These are phyloP conservation scores for Entomophthora muscae DNA, from an alignment of 371 early-diverging fungal genomes.

Conservation along the genomic window DNA sequence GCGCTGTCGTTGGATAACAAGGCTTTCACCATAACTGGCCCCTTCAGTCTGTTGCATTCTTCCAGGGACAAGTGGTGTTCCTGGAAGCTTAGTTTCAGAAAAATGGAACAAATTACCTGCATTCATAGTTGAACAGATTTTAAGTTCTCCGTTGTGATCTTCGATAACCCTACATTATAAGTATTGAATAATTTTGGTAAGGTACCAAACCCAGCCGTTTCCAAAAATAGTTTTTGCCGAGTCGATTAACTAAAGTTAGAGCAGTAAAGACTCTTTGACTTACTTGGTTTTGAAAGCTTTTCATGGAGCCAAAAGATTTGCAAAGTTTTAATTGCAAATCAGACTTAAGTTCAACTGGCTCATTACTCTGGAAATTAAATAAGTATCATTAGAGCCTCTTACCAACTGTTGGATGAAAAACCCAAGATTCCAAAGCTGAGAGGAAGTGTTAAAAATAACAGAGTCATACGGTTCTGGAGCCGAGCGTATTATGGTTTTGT, in stretches of 20 bases:
- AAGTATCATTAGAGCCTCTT: neutral
- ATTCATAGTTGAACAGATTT: conserved; percentile 1
- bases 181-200: neutral
- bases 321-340: neutral
- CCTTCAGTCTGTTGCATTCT: conserved; percentile 4
- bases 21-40: neutral
- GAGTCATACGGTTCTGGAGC: neutral
- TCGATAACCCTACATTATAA: conserved; percentile 4
- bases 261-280: neutral
- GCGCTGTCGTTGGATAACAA: neutral
- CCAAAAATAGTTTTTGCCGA: neutral
- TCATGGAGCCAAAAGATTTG: neutral
- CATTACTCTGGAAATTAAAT: neutral
- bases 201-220: conserved; percentile 8
- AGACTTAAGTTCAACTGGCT: neutral
- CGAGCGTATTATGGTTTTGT: conserved; percentile 1
- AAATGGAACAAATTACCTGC: neutral
- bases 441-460: conserved; percentile 3
- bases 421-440: conserved; percentile 7
- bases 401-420: conserved; percentile 5
- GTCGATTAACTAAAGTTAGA: conserved; percentile 4
- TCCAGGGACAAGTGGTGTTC: conserved; percentile 8
- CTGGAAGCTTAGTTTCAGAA: neutral
- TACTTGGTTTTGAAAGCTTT: conserved; percentile 5
- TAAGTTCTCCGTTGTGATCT: conserved; percentile 3